A percentile compares a stretch with the other conserved stretches of the same genome.
These are phyloP conservation scores for Erodium trifolium DNA, from an alignment of 441 rosid species.

Conservation along the genomic window DNA sequence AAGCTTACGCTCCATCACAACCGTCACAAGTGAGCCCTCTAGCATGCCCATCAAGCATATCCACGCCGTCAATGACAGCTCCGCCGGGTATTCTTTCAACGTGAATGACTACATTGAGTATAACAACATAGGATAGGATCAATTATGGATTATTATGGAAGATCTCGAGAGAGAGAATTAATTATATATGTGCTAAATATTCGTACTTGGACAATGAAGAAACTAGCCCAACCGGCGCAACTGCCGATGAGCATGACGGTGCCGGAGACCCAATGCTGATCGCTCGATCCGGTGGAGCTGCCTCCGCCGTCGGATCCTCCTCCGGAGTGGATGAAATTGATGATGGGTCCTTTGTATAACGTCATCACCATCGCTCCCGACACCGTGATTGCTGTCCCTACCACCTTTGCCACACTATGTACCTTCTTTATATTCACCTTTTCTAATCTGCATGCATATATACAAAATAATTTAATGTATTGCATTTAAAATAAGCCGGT, in stretches of 20 bases:
- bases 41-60: slow-evolving; percentile 68
- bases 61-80: slow-evolving; percentile 62
- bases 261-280: slow-evolving; percentile 58
- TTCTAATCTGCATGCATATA: slow-evolving; percentile 23
- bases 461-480: too few species aligned
- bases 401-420: slow-evolving; percentile 60
- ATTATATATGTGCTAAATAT: background rate
- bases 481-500: too few species aligned
- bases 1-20: slow-evolving; percentile 64
- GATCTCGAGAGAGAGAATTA: background rate
- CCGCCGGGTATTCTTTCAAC: slow-evolving; percentile 77
- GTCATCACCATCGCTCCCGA: slow-evolving; percentile 92
- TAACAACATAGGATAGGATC: too few species aligned
- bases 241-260: slow-evolving; percentile 58
- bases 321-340: slow-evolving; percentile 38
- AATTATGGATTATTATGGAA: too few species aligned
- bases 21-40: slow-evolving; percentile 53
- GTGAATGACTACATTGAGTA: slow-evolving; percentile 50
- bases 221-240: slow-evolving; percentile 62
- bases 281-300: slow-evolving; percentile 19
- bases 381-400: slow-evolving; percentile 71
- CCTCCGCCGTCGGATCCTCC: background rate
- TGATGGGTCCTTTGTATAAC: slow-evolving; percentile 72
- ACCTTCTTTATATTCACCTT: slow-evolving; percentile 50
- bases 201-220: slow-evolving; percentile 75